Evolutionary conservation across 306 rosid genomes (phyloP), one percentile per base, ranked within the genome.

Genomic region (Corylus heterophylla): DNA sequence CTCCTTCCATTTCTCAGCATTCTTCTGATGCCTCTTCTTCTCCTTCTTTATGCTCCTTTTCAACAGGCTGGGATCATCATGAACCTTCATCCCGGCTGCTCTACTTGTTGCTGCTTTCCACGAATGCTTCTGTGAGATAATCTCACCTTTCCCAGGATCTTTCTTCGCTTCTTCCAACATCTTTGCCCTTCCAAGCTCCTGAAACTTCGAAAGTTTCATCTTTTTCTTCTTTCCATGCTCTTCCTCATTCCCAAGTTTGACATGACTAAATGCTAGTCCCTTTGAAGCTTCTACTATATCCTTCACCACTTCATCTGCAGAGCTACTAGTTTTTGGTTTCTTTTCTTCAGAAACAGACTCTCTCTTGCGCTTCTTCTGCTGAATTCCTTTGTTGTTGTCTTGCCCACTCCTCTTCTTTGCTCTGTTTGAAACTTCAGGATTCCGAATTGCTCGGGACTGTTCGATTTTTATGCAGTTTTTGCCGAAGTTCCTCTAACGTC

Each of bases 51-150:
- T 78, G 80, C 93, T 86, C 84, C 84, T 87, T 14, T 79, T 76
- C 83, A 93, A 52, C 75, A 87, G 76, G 86, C 85, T 90, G 0
- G 93, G 95, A 80, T 94, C 90, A 76, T 94, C 97, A 12, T 94
- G 98, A 79, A 92, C 89, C 86, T 94, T 94, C 59, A 82, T 47
- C 69, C 98, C 97, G 8, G 92, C 85, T 73, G 97, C 97, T 85
- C 97, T 88, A 83, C 85, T 83, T 72, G 91, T 82, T 27, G 97
- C 98, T 29, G 97, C 86, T 42, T 80, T 84, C 98, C 97, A 89
- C 0, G 94, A 84, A 68, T 90, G 89, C 86, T 89, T 85, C 76
- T 86, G 84, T 6, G 88, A 87, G 71, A 92, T 54, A 8, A 66
- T 74, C 64, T 88, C 89, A n/a, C 90, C 97, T 73, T 90, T 88